These are phyloP conservation scores for Lasiosphaeria ovina DNA, from an alignment of 495 filamentous ascomycete species.

Conservation along the genomic window DNA sequence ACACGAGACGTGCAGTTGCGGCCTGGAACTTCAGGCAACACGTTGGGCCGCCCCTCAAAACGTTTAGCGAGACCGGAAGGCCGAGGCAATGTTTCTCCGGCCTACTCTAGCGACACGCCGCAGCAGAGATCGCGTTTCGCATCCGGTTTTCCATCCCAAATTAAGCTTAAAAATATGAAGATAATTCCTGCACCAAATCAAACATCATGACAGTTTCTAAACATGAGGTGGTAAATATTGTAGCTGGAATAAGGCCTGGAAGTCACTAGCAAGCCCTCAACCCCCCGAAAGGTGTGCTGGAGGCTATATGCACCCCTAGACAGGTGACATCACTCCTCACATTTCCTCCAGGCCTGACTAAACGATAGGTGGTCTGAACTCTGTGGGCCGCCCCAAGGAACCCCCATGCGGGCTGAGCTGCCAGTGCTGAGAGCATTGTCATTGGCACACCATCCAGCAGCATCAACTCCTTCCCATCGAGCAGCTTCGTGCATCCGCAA, in stretches of 20 bases:
- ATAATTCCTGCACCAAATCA: too few relatives aligned
- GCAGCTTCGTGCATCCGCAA: conserved; percentile 4
- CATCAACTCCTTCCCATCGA: conserved; percentile 4
- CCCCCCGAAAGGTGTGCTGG: too few relatives aligned
- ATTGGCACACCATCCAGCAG: background rate
- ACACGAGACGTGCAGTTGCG: too few relatives aligned
- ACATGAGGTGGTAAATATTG: conserved; percentile 8
- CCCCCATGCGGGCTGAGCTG: background rate
- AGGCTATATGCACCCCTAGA: too few relatives aligned
- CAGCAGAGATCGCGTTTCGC: conserved; percentile 15
- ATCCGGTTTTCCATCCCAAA: background rate
- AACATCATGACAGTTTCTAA: background rate
- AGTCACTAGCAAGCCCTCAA: too few relatives aligned
- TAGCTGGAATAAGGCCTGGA: too few relatives aligned
- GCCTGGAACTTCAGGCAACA: background rate
- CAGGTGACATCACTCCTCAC: conserved; percentile 34
- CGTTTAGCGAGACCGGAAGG: conserved; percentile 4
- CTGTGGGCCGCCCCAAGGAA: background rate
- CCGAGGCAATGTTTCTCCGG: conserved; percentile 18
- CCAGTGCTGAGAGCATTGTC: background rate
- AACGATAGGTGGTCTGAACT: background rate
- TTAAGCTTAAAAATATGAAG: background rate
- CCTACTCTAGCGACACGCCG: background rate
- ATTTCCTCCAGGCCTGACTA: conserved; percentile 2
- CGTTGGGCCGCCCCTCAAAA: background rate